A percentile compares a stretch with the other conserved stretches of the same genome.
Conservation (phyloP, 805 yeast species). For the Cyberlindnera euphorbiae region DNA sequence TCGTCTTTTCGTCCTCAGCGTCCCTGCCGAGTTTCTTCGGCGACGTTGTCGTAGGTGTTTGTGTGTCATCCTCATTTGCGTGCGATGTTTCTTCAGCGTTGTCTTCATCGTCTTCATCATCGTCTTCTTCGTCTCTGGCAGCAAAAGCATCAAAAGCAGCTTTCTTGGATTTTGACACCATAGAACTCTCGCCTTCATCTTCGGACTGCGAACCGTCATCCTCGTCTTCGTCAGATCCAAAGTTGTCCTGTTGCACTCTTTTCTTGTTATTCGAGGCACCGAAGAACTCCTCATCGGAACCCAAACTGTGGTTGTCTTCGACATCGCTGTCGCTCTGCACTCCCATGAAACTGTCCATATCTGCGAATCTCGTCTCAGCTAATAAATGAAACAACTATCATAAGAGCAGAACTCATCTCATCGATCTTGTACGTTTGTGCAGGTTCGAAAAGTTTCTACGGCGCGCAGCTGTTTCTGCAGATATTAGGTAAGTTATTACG, state of each 20-base stretch:
- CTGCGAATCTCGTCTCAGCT: neutral
- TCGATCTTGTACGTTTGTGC: too few species aligned
- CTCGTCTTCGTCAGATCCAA: conserved; percentile 14
- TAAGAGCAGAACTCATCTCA: too few species aligned
- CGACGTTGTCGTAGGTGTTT: neutral
- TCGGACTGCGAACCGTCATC: conserved; percentile 4
- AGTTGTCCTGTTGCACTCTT: neutral
- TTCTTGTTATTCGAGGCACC: conserved; percentile 1
- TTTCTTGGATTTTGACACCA: conserved; percentile 8
- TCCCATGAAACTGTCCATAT: conserved; percentile 22
- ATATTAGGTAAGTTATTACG: too few species aligned
- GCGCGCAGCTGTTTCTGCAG: too few species aligned
- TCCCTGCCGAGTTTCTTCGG: conserved; percentile 1
- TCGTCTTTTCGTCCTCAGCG: conserved; percentile 18
- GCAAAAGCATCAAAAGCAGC: conserved; percentile 9
- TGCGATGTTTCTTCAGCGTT: too few species aligned
- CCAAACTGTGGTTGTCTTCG: conserved; percentile 12
- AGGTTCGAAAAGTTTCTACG: too few species aligned
- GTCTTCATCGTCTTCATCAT: conserved; percentile 6
- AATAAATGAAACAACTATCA: too few species aligned
- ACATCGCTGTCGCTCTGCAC: conserved; percentile 13
- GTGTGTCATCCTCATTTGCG: neutral
- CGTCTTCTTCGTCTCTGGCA: conserved; percentile 8
- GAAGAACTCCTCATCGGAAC: conserved; percentile 25
- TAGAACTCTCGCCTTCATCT: neutral